Evolutionary conservation across 805 yeast species (phyloP).

Genomic region (Geotrichum ghanense): DNA sequence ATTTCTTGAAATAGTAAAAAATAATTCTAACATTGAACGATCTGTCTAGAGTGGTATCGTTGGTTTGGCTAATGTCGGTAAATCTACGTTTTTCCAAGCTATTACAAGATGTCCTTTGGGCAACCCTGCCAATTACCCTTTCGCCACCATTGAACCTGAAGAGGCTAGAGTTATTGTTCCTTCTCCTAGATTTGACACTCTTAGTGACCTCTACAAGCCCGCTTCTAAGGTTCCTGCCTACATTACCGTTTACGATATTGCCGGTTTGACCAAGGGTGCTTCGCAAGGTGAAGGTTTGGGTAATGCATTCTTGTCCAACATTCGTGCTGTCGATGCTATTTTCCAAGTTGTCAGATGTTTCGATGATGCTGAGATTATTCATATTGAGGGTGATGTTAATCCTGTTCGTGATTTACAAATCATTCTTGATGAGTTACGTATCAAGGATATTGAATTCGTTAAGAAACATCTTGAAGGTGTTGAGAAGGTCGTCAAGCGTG

Average conservation of each 20-base stretch:
- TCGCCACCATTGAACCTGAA: constrained; percentile 97
- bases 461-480: constrained; percentile 69
- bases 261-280: constrained; percentile 96
- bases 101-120: constrained; percentile 89
- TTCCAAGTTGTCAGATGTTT: constrained; percentile 97
- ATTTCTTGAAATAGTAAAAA: neutral
- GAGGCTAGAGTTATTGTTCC: constrained; percentile 95
- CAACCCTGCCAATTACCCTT: constrained; percentile 95
- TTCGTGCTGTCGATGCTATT: constrained; percentile 95
- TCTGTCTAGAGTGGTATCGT: constrained; percentile 76
- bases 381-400: constrained; percentile 92
- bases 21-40: constrained; percentile 3
- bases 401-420: constrained; percentile 92
- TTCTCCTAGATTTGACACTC: constrained; percentile 71
- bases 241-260: constrained; percentile 91
- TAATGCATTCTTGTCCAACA: constrained; percentile 91
- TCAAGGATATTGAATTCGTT: constrained; percentile 93
- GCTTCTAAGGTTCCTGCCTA: constrained; percentile 83
- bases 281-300: constrained; percentile 96
- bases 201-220: constrained; percentile 64
- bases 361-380: constrained; percentile 95
- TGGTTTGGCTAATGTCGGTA: constrained; percentile 87
- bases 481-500: constrained; percentile 72
- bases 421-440: constrained; percentile 80
- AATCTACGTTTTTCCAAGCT: constrained; percentile 95